These are phyloP conservation scores for Aspergillus sclerotiicarbonarius DNA, from an alignment of 495 filamentous ascomycete species.

Conservation along the genomic window DNA sequence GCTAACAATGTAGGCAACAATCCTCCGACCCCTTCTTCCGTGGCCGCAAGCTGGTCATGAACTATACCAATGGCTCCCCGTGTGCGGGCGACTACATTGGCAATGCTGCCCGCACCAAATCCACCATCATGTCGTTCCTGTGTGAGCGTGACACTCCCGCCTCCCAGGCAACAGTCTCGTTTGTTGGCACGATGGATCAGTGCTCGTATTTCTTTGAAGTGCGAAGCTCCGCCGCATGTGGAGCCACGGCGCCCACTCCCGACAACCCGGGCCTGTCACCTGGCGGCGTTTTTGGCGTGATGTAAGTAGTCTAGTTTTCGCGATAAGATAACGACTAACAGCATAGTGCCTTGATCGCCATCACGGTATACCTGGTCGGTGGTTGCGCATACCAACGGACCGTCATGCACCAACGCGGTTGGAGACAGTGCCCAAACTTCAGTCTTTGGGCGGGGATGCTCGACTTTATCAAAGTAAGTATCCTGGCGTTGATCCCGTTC, in stretches of 20 bases:
- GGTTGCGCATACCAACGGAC: conserved; percentile 94
- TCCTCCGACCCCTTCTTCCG: conserved; percentile 73
- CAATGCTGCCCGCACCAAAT: conserved; percentile 63
- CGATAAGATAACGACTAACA: conserved; percentile 13
- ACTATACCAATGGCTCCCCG: conserved; percentile 87
- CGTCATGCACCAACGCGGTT: conserved; percentile 91
- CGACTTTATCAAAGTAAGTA: conserved; percentile 76
- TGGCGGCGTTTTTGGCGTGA: conserved; percentile 87
- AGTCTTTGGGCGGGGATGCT: conserved; percentile 86
- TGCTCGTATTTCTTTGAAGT: conserved; percentile 98
- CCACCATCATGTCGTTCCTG: conserved; percentile 86
- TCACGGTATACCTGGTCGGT: conserved; percentile 85
- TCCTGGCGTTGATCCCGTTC: conserved; percentile 34
- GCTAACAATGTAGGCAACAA: conserved; percentile 47
- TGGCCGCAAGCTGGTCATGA: conserved; percentile 86
- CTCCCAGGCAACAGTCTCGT: conserved; percentile 66
- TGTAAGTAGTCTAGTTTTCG: conserved; percentile 50
- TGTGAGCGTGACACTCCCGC: conserved; percentile 73
- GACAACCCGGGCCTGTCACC: conserved; percentile 72
- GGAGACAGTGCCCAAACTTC: conserved; percentile 95
- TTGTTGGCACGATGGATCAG: conserved; percentile 80
- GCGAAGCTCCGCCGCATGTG: conserved; percentile 83
- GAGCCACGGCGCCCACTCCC: conserved; percentile 59
- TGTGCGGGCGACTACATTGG: conserved; percentile 48
- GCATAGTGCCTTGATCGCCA: conserved; percentile 61